Base-by-base conservation (phyloP, 148 eudicot species). In the Heliamphora exappendiculata region DNA sequence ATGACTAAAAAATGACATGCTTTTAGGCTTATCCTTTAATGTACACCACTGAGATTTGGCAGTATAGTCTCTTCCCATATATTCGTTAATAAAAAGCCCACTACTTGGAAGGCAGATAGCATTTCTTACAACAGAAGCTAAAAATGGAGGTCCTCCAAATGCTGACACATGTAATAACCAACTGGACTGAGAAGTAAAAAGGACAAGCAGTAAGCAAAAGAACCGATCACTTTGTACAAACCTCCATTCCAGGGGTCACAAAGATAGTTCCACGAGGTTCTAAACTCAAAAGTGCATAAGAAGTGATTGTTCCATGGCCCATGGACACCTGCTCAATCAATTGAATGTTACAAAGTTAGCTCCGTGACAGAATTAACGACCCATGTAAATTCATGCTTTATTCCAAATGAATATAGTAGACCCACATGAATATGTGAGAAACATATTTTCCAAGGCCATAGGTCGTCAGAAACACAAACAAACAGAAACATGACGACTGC, bases 241-340 rank as follows among this genome's bases (percentile, higher is more conserved):
- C 99, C 96, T 95, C 99, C 92, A 91, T 87, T 33, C 99, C 99
- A 34, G 94, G 96, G 76, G 75, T 74, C 77, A 92, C 99, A 83
- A 95, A 95, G 44, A 93, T 89, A 69, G 85, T 86, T 75, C 99
- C 99, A 76, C 99, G 97, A 75, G 99, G 88, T 87, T 95, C 99
- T 66, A 95, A 85, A 84, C 96, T 84, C 93, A 86, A 84, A 45
- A 95, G 90, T 63, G 99, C 89, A 86, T 95, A 86, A 78, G 97
- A 82, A 20, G 93, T 95, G 73, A 88, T 85, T n/a, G 83, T 58
- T 70, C 99, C 99, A 77, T 84, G 76, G 51, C 96, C 99, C 96
- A 91, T 86, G 34, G 99, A 95, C 20, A 95, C 96, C 99, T 95
- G 88, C 59, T 66, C 55, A 78, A 53, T 67, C 10, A 73, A 77